Evolutionary conservation across 768 basidiomycete genomes (phyloP).

Genomic region (Suillus brevipes): DNA sequence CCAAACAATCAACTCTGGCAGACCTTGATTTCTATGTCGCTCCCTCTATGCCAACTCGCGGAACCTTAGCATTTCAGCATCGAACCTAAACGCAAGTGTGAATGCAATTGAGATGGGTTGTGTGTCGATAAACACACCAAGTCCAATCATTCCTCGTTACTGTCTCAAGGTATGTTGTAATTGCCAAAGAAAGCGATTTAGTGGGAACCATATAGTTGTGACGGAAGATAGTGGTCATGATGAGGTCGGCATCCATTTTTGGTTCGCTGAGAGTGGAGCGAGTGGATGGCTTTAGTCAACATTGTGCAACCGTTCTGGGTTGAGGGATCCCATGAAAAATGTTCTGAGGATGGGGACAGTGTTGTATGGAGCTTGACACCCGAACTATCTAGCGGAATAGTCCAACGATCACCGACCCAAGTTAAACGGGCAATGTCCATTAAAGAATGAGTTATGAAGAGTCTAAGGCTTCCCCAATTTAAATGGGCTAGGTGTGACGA

Average conservation of each 20-base stretch:
- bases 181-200: neutral
- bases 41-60: neutral
- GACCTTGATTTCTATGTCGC: neutral
- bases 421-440: too few relatives aligned
- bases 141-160: slow-evolving; percentile 17
- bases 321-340: slow-evolving; percentile 18
- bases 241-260: neutral
- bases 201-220: slow-evolving; percentile 26
- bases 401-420: slow-evolving; percentile 37
- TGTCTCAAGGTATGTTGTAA: neutral
- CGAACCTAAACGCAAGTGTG: slow-evolving; percentile 17
- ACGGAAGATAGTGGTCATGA: slow-evolving; percentile 24
- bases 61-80: slow-evolving; percentile 20
- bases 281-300: neutral
- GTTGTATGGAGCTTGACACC: slow-evolving; percentile 15
- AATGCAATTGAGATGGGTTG: neutral
- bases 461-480: too few relatives aligned
- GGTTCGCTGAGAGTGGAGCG: neutral
- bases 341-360: slow-evolving; percentile 12
- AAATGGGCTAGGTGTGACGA: too few relatives aligned
- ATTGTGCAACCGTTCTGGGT: slow-evolving; percentile 22
- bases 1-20: neutral
- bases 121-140: slow-evolving; percentile 18
- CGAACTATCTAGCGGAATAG: slow-evolving; percentile 27
- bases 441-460: too few relatives aligned